Evolutionary conservation across 106 monocot genomes (phyloP).

Genomic region (Ottelia alismoides): DNA sequence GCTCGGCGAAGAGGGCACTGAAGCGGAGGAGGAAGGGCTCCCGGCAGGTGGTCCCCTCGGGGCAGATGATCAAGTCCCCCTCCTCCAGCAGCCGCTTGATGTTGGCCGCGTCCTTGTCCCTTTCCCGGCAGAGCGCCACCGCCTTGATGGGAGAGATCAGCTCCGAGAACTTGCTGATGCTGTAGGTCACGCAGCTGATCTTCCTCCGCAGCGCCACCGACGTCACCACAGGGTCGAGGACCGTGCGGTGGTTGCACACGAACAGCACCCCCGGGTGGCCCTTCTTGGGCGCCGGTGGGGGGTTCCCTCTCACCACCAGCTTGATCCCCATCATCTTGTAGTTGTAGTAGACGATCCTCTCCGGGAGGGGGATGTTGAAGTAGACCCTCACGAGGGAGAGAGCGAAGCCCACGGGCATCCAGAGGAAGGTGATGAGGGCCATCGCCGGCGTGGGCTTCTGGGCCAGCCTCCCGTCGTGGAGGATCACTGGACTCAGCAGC

Average conservation of each 20-base stretch:
- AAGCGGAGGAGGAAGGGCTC: constrained; percentile 75
- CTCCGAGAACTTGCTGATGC: constrained; percentile 61
- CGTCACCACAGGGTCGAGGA: constrained; percentile 24
- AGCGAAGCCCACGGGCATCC: constrained; percentile 20
- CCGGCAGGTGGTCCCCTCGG: constrained; percentile 69
- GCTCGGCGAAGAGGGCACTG: constrained; percentile 65
- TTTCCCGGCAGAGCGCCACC: constrained; percentile 50
- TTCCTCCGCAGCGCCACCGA: constrained; percentile 22
- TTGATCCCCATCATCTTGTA: constrained; percentile 31
- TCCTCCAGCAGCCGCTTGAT: constrained; percentile 42
- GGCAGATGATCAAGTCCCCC: too few species aligned
- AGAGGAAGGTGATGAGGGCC: constrained; percentile 21
- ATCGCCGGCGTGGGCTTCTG: constrained; percentile 12
- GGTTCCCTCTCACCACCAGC: constrained; percentile 19
- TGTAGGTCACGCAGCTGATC: constrained; percentile 36
- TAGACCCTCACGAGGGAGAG: constrained; percentile 18
- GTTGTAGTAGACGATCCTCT: constrained; percentile 20
- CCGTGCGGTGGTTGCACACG: constrained; percentile 34
- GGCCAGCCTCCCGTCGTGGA: constrained; percentile 22
- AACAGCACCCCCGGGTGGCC: constrained; percentile 29
- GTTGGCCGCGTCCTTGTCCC: constrained; percentile 55
- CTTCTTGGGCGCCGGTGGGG: constrained; percentile 12
- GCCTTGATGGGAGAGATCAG: constrained; percentile 74
- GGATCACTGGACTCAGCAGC: constrained; percentile 15
- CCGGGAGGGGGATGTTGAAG: constrained; percentile 23